Base-by-base conservation (phyloP, 345 rosid species). In the Heritiera fomes region DNA sequence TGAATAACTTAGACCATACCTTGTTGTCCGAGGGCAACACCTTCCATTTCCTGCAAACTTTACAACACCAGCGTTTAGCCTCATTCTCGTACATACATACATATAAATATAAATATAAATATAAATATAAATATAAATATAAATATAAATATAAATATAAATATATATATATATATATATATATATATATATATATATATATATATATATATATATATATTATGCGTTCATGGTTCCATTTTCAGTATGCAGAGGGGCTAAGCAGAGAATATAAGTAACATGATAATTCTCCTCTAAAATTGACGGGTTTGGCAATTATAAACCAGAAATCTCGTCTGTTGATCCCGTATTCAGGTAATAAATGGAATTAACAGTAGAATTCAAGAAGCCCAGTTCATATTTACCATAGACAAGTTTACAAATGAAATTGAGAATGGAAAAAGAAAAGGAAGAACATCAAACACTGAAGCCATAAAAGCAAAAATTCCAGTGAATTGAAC, bases 31-130 rank as follows among this genome's bases (percentile, higher is more conserved):
- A 88, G 72, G 86, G 88, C 82, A 87, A 38, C 15, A 46, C 70
- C 71, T 86, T 87, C 90, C 94, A 90, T 28, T 85, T 88, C 87
- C 88, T 88, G 88, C 90, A 86, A 73, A 87, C 94, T 90, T 83
- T 20, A 45, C 76, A 70, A 69, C 9, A 49, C 73, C 61, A 46
- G 38, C 43, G 6, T 41, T 41, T 41, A 41, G 4, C 43, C 43
- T 41, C 43, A 1, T 41, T 46, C 49, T 46, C 8, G 2, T 46
- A 46, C 12, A 46, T 46, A n/a, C n/a, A n/a, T n/a, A n/a, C n/a
- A n/a, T n/a, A n/a, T n/a, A n/a, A n/a, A n/a, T n/a, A n/a, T n/a
- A n/a, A n/a, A n/a, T n/a, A n/a, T n/a, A n/a, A n/a, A n/a, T n/a
- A n/a, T n/a, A n/a, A n/a, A n/a, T n/a, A n/a, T n/a, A n/a, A n/a